These are phyloP conservation scores for Pythium rhizo-oryzae DNA, from an alignment of 352 stramenopile genomes.

Conservation along the genomic window DNA sequence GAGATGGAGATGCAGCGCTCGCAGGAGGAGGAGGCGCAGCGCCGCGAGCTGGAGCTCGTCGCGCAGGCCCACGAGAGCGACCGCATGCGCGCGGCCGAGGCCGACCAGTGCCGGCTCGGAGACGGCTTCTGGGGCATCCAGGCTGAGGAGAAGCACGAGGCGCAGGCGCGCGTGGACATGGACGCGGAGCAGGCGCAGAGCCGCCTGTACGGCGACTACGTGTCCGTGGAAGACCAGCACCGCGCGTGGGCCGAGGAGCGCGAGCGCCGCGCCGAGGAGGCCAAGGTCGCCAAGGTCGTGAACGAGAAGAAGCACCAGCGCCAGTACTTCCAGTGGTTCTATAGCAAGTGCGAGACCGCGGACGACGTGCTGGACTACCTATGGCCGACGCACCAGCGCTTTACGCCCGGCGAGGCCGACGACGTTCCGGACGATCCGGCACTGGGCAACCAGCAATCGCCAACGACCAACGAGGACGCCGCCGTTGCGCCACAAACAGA, in stretches of 20 bases:
- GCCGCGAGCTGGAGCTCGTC: conserved; percentile 28
- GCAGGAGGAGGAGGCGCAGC: conserved; percentile 30
- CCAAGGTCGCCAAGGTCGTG: conserved; percentile 27
- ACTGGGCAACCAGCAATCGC: not conserved
- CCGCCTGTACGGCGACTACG: conserved; percentile 34
- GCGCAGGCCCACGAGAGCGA: conserved; percentile 35
- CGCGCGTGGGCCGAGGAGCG: conserved; percentile 41
- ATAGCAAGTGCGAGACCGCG: conserved; percentile 49
- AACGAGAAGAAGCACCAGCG: conserved; percentile 46
- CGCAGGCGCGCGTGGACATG: conserved; percentile 37
- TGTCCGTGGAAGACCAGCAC: conserved; percentile 35
- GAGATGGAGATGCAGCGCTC: conserved; percentile 27
- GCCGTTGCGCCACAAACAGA: not conserved
- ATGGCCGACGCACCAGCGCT: conserved; percentile 49
- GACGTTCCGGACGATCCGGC: not conserved
- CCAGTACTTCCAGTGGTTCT: conserved; percentile 70
- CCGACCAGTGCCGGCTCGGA: conserved; percentile 42
- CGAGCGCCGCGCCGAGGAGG: conserved; percentile 14
- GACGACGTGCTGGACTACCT: conserved; percentile 59
- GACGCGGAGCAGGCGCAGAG: conserved; percentile 40
- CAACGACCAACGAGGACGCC: not conserved
- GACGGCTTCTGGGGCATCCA: conserved; percentile 71
- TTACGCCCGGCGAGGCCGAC: not conserved
- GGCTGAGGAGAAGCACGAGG: conserved; percentile 47
- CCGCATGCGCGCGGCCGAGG: conserved; percentile 43